A percentile compares a stretch with the other conserved stretches of the same genome.
These are phyloP conservation scores for Aureobasidium sp. DNA, from an alignment of 2,329 filamentous ascomycete species.

Conservation along the genomic window DNA sequence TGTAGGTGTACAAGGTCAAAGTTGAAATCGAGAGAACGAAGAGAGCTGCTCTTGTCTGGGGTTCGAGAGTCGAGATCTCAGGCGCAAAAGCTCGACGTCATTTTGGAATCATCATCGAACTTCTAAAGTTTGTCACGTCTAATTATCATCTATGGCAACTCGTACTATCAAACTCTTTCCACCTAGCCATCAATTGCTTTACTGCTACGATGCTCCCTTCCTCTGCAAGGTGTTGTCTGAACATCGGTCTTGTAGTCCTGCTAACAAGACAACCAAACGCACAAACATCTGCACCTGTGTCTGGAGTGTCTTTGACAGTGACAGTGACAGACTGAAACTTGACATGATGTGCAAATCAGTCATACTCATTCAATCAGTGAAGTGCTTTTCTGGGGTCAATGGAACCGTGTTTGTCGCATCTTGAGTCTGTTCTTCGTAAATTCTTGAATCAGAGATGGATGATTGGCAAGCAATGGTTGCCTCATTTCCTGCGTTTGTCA, in stretches of 20 bases:
- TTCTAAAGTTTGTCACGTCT: background rate
- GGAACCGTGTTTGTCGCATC: background rate
- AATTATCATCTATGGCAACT: too few relatives aligned
- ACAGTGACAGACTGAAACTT: background rate
- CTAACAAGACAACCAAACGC: background rate
- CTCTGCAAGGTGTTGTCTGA: background rate
- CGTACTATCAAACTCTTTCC: background rate
- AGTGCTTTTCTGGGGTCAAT: background rate
- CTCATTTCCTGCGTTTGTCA: conserved; percentile 1
- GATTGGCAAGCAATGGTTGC: background rate
- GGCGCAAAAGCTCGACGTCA: background rate
- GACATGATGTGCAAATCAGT: background rate
- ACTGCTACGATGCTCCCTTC: background rate
- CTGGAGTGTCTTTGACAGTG: background rate
- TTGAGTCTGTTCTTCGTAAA: background rate
- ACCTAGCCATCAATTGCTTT: background rate
- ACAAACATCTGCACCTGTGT: background rate
- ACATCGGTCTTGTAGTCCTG: background rate
- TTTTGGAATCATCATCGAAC: background rate
- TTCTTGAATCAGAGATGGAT: background rate
- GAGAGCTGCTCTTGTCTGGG: background rate
- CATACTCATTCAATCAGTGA: background rate
- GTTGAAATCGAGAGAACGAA: background rate
- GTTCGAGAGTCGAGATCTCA: background rate
- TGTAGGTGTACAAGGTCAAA: background rate